Evolutionary conservation across 805 yeast species (phyloP), one percentile per base, ranked within the genome.

Genomic region (Hanseniaspora mollemarum): DNA sequence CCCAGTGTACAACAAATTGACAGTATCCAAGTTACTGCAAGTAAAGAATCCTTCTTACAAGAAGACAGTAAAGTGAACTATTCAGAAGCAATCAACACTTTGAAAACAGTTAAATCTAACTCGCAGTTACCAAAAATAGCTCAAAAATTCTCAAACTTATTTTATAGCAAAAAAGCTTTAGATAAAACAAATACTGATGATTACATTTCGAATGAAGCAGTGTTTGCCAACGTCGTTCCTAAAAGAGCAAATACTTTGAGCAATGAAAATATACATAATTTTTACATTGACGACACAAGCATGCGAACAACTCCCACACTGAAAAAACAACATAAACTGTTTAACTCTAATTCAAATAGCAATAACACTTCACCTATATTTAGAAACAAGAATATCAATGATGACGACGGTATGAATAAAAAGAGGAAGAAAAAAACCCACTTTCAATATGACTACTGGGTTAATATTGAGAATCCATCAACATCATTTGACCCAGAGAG

Each of bases 391-490:
- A 25, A 8, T 10, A 22, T 19, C 13, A 36, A 29, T 16, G 49
- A 38, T 21, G 36, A 38, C 1, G 29, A 32, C 13, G n/a, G 7
- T n/a, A 15, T 6, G 22, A 40, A 43, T 26, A 28, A 38, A 29
- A 49, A 26, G 24, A 41, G 16, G 26, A 43, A 25, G 48, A 51
- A 37, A 18, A 32, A 29, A 24, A 25, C 6, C 10, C 28, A 18
- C 9, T 45, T 31, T 26, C 51, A 50, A 19, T 57, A 58, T 43
- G 59, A 65, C 19, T 67, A 67, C 54, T 70, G 92, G 86, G 74
- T 83, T 1, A 75, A 74, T 33, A 74, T 84, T 25, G 68, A 70
- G 6, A 90, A 88, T 58, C 96, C 96, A 0, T 87, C 96, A 0
- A 75, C 76, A 53, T 80, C 81, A 6, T 68, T 76, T 4, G 72